Evolutionary conservation across 2,329 filamentous ascomycete genomes (phyloP).

Genomic region (Aspergillus fructus): DNA sequence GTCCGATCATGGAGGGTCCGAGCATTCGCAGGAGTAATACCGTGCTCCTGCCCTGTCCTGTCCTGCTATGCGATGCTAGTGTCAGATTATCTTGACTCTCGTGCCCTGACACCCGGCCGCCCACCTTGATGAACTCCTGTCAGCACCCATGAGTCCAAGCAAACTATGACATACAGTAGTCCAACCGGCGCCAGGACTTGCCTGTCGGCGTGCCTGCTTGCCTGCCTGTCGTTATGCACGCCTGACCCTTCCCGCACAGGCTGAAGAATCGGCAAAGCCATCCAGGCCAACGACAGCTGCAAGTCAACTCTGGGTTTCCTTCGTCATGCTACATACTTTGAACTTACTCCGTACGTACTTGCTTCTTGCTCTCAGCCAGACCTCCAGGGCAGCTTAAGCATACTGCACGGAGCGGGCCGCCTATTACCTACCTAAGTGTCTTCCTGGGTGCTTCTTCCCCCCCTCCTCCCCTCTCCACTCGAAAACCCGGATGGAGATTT

Average conservation of each 20-base stretch:
- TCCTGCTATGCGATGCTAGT: neutral
- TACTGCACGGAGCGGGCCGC: constrained; percentile 10
- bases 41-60: constrained; percentile 3
- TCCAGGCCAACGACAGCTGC: neutral
- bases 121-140: constrained; percentile 3
- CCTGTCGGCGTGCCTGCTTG: neutral
- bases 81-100: constrained; percentile 2
- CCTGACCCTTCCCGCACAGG: neutral
- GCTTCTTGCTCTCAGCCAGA: no score
- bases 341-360: no score
- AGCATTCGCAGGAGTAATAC: neutral
- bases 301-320: neutral
- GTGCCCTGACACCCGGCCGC: neutral
- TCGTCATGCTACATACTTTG: no score
- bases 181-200: neutral
- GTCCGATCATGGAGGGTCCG: neutral
- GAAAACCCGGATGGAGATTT: neutral
- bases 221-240: neutral
- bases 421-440: neutral
- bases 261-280: constrained; percentile 7
- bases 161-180: constrained; percentile 5
- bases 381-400: neutral
- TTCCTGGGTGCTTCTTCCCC: neutral
- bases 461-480: neutral
- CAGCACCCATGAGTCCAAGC: neutral